Evolutionary conservation across 495 filamentous ascomycete genomes (phyloP).

Genomic region (Lasiosphaeria ovina): DNA sequence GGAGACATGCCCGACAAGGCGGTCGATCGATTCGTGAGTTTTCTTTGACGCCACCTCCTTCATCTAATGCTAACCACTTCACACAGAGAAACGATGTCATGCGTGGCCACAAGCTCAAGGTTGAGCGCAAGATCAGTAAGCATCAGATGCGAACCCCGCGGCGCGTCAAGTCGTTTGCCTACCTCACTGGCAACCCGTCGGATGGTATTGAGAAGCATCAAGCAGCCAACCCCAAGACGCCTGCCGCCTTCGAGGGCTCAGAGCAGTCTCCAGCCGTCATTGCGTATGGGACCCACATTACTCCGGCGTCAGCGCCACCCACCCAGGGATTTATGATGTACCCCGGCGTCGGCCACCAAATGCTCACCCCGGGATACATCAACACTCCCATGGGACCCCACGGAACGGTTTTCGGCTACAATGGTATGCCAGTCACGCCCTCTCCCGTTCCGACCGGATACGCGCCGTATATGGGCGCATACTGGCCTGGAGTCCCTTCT

Average conservation of each 20-base stretch:
- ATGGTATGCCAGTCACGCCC: neutral
- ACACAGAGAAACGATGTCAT: conserved; percentile 5
- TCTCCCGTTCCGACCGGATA: too few species aligned
- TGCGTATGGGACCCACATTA: too few species aligned
- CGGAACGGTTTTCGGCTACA: neutral
- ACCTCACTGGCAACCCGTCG: conserved; percentile 3
- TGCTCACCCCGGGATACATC: neutral
- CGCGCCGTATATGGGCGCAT: too few species aligned
- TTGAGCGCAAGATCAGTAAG: conserved; percentile 22
- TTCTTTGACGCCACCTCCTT: neutral
- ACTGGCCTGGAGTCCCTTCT: too few species aligned
- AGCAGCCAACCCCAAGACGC: neutral
- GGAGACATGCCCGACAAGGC: conserved; percentile 38
- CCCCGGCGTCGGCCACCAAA: neutral
- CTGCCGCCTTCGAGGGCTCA: neutral
- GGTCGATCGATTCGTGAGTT: conserved; percentile 28
- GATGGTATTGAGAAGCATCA: conserved; percentile 8
- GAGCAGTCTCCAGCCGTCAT: neutral
- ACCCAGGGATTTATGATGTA: conserved; percentile 1
- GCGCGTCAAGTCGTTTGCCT: conserved; percentile 19
- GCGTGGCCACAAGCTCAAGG: conserved; percentile 13
- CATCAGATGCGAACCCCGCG: conserved; percentile 1
- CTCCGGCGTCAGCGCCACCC: neutral
- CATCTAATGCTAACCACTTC: conserved; percentile 10
- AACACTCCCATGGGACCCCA: neutral